Evolutionary conservation across 768 basidiomycete species (phyloP), one percentile per base, ranked within the genome.

Genomic region (Amanita brunnescens): DNA sequence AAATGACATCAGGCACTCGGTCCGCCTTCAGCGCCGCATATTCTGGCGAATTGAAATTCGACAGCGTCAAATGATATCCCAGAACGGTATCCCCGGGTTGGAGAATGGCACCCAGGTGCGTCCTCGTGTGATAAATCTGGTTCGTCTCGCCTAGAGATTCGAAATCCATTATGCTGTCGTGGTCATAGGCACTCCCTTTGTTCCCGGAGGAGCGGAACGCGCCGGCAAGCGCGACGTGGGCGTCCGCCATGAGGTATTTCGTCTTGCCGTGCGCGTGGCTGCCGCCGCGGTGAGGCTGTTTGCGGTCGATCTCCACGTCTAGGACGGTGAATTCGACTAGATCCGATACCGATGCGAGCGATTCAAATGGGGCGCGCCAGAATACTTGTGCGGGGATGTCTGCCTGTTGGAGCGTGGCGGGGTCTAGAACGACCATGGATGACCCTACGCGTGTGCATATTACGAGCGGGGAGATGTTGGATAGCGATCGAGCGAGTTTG

Each of bases 81-180:
- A 97, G 70, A 26, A 79, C 94, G 1, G 92, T 83, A 65, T 98
- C 96, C 21, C 96, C 96, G 0, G 96, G 94, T 62, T 98, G 95
- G 16, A 98, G 76, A 39, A 61, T 83, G 13, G 80, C 87, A 47
- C 96, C 96, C 38, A 99, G 83, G 61, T 99, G 96, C 14, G 96
- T 98, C 32, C 95, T 87, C 12, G 95, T 96, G 68, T 97, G 93
- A 70, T 80, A 91, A 55, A 95, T 96, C 58, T 85, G 86, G 59
- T 83, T 89, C 43, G 77, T 69, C 9, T 69, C 63, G 4, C 81
- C 80, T 3, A 72, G 66, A 10, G 72, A 72, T 46, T 85, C 87
- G 55, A 76, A 80, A 54, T 82, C 83, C 76, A 83, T 80, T 67
- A 74, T 70, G 40, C 75, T 75, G 33, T 77, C 75, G 33, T 77